Percentiles rank a stretch among this genome's conserved stretches.
Evolutionary conservation across 2,329 filamentous ascomycete species (phyloP).

Genomic region (Pseudonectria foliicola): DNA sequence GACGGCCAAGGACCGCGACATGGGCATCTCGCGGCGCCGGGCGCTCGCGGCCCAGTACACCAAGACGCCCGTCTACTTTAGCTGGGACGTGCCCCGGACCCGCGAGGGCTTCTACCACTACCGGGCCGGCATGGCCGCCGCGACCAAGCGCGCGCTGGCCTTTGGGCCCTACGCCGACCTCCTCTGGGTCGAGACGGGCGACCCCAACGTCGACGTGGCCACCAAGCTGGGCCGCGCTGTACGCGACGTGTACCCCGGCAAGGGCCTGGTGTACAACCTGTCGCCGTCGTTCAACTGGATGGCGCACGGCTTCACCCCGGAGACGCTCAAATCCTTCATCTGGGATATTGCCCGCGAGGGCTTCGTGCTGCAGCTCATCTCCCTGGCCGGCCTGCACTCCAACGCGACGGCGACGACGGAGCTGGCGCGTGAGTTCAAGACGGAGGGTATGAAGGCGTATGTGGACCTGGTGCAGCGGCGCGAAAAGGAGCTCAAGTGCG

Average conservation of each 20-base stretch:
- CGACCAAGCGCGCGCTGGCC: conserved; percentile 86
- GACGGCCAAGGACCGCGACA: conserved; percentile 57
- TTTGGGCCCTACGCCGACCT: conserved; percentile 92
- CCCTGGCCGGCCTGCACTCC: conserved; percentile 59
- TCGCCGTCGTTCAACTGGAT: conserved; percentile 99
- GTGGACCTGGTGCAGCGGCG: conserved; percentile 85
- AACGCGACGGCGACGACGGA: conserved; percentile 62
- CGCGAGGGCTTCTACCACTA: conserved; percentile 94
- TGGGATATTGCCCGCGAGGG: conserved; percentile 94
- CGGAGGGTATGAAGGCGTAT: conserved; percentile 93
- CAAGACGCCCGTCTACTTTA: conserved; percentile 67
- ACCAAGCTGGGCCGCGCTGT: conserved; percentile 70
- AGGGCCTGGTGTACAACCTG: conserved; percentile 94
- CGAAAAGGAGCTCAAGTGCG: conserved; percentile 85
- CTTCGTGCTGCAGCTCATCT: conserved; percentile 63
- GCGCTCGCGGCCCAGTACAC: conserved; percentile 62
- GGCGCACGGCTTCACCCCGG: conserved; percentile 81
- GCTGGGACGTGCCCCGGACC: conserved; percentile 86
- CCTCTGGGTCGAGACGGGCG: conserved; percentile 93
- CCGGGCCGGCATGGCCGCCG: conserved; percentile 72
- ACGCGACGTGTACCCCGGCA: conserved; percentile 60
- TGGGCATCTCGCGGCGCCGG: conserved; percentile 73
- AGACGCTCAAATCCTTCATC: conserved; percentile 80
- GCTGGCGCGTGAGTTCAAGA: conserved; percentile 74
- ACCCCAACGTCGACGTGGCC: conserved; percentile 75